phyloP scores from a whole-genome alignment of 768 basidiomycete species.

The Tylopilus sp. region DNA sequence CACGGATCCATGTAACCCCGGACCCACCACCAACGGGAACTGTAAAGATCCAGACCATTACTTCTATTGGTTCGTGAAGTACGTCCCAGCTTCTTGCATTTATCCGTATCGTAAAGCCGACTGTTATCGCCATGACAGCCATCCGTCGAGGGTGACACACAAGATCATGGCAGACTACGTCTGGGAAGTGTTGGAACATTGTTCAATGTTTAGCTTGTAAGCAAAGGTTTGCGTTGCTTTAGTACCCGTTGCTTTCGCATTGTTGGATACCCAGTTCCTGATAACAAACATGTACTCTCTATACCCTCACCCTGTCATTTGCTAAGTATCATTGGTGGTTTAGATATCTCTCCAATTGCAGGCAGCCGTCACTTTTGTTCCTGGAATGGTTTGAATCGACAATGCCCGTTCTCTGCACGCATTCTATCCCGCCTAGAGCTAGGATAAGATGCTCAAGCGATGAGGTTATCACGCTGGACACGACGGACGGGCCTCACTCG shows the following conservation, averaged over 20 bases:
- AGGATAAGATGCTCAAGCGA: too few relatives aligned
- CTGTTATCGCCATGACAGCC: slow-evolving; percentile 26
- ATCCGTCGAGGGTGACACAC: slow-evolving; percentile 48
- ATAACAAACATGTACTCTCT: background rate
- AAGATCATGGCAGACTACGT: slow-evolving; percentile 55
- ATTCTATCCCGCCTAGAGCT: too few relatives aligned
- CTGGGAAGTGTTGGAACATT: slow-evolving; percentile 36
- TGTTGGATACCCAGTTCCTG: background rate
- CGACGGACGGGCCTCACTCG: too few relatives aligned
- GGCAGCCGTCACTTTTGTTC: too few relatives aligned
- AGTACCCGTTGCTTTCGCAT: background rate
- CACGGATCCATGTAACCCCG: slow-evolving; percentile 34
- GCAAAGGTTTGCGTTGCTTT: background rate
- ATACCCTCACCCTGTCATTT: background rate
- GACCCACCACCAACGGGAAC: slow-evolving; percentile 30
- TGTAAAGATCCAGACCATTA: slow-evolving; percentile 45
- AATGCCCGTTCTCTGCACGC: too few relatives aligned
- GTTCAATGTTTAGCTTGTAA: slow-evolving; percentile 21
- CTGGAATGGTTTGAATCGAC: too few relatives aligned
- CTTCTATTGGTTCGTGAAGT: slow-evolving; percentile 55
- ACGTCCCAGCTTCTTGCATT: slow-evolving; percentile 9
- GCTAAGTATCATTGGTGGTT: too few relatives aligned
- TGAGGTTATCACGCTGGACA: too few relatives aligned
- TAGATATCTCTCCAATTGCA: too few relatives aligned
- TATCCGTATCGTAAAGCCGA: background rate